phyloP scores from a whole-genome alignment of 371 early-diverging fungal species.

The Syncephalastrum racemosum region DNA sequence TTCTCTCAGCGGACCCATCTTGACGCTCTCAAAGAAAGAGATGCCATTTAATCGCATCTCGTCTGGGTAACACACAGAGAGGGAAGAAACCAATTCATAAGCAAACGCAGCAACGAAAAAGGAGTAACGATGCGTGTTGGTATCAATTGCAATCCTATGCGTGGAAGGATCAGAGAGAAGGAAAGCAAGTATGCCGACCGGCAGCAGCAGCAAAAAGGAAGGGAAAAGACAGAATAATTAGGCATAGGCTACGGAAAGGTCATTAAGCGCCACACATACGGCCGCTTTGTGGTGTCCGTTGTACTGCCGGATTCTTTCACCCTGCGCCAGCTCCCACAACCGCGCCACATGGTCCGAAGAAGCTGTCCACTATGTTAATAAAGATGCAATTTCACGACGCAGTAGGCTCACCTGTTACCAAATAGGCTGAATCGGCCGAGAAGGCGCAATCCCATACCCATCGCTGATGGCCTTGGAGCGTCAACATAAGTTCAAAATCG shows the following conservation, averaged over 20 bases:
- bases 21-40: not conserved
- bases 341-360: constrained; percentile 89
- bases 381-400: not conserved
- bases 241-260: constrained; percentile 58
- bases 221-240: constrained; percentile 10
- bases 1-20: constrained; percentile 36
- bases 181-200: not conserved
- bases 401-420: constrained; percentile 68
- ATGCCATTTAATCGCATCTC: not conserved
- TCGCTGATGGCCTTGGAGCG: constrained; percentile 80
- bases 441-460: constrained; percentile 97
- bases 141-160: not conserved
- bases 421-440: constrained; percentile 89
- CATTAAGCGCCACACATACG: constrained; percentile 90
- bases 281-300: constrained; percentile 91
- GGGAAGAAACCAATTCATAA: not conserved
- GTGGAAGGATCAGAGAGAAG: not conserved
- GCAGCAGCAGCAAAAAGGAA: not conserved
- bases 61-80: not conserved
- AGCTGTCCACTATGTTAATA: constrained; percentile 38
- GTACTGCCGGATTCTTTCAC: constrained; percentile 88
- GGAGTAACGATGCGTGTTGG: not conserved
- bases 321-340: constrained; percentile 82
- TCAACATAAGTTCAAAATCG: constrained; percentile 70
- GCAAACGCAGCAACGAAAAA: not conserved